Conservation (phyloP, 1,284 basidiomycete species). For the Austroboletus niveus region DNA sequence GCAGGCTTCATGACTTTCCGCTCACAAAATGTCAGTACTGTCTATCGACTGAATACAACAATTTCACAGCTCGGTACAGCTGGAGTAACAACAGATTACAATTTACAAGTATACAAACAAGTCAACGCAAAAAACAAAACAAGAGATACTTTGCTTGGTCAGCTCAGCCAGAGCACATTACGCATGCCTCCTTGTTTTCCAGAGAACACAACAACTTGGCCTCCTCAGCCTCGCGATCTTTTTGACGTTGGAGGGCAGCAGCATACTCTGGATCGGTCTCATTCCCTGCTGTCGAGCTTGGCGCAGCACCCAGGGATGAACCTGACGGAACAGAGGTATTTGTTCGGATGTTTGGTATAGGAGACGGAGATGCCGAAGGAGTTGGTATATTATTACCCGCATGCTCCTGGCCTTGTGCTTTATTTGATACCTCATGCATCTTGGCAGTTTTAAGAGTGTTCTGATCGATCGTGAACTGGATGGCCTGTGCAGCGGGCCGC, state of each 20-base stretch:
- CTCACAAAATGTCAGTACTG: too few relatives aligned
- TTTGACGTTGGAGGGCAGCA: constrained; percentile 72
- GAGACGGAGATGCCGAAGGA: constrained; percentile 38
- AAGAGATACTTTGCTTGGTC: background rate
- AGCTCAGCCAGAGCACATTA: constrained; percentile 79
- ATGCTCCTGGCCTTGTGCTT: constrained; percentile 16
- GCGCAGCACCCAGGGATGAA: constrained; percentile 37
- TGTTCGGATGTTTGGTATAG: constrained; percentile 19
- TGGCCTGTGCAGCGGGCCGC: constrained; percentile 90
- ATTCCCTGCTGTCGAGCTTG: constrained; percentile 40
- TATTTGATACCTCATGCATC: constrained; percentile 39
- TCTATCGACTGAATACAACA: constrained; percentile 15
- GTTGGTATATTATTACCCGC: constrained; percentile 30
- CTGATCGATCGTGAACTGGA: constrained; percentile 97
- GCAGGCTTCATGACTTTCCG: too few relatives aligned
- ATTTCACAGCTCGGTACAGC: constrained; percentile 14
- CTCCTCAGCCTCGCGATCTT: constrained; percentile 76
- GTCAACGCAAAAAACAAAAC: constrained; percentile 9
- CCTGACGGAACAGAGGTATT: constrained; percentile 16
- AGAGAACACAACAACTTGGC: constrained; percentile 81
- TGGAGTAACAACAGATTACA: background rate
- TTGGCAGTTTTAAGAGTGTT: constrained; percentile 75
- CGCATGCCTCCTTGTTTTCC: constrained; percentile 86
- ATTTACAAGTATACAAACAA: constrained; percentile 8
- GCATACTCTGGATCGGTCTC: constrained; percentile 79